Evolutionary conservation across 768 basidiomycete genomes (phyloP).

Genomic region (Mycena chlorophos): DNA sequence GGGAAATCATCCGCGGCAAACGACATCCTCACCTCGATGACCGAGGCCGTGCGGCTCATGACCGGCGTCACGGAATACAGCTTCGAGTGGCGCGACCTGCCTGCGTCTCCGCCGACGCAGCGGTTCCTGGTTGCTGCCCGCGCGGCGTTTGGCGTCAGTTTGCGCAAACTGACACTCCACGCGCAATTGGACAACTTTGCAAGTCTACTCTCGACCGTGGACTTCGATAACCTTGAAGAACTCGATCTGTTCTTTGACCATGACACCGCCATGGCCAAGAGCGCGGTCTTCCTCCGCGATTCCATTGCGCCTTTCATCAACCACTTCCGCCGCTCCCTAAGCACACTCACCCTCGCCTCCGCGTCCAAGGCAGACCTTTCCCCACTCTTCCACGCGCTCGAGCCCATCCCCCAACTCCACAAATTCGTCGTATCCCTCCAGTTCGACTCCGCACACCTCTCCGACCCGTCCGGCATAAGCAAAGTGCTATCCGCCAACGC

Average conservation of each 20-base stretch:
- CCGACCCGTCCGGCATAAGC: conserved; percentile 10
- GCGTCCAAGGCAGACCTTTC: conserved; percentile 33
- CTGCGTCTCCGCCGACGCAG: conserved; percentile 30
- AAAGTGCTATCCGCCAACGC: conserved; percentile 4
- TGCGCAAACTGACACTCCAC: conserved; percentile 36
- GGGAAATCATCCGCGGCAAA: conserved; percentile 14
- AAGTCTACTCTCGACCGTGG: conserved; percentile 27
- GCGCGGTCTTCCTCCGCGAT: conserved; percentile 22
- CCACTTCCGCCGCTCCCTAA: conserved; percentile 28
- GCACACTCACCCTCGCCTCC: conserved; percentile 35
- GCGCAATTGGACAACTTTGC: conserved; percentile 27
- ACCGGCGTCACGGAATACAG: conserved; percentile 32
- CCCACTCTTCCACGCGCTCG: conserved; percentile 32
- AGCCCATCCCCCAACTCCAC: conserved; percentile 22
- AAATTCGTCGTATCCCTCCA: conserved; percentile 5
- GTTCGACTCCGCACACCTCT: conserved; percentile 11
- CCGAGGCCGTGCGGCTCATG: conserved; percentile 36
- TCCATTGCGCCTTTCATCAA: conserved; percentile 35
- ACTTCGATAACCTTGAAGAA: conserved; percentile 34
- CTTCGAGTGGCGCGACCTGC: conserved; percentile 42
- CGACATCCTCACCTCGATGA: conserved; percentile 33
- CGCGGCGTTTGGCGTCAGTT: conserved; percentile 29
- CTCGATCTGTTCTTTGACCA: conserved; percentile 39
- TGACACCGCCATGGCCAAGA: conserved; percentile 3
- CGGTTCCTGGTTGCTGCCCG: conserved; percentile 32